Evolutionary conservation across 164 flowering plant species (phyloP).

Genomic region (Piper longum): DNA sequence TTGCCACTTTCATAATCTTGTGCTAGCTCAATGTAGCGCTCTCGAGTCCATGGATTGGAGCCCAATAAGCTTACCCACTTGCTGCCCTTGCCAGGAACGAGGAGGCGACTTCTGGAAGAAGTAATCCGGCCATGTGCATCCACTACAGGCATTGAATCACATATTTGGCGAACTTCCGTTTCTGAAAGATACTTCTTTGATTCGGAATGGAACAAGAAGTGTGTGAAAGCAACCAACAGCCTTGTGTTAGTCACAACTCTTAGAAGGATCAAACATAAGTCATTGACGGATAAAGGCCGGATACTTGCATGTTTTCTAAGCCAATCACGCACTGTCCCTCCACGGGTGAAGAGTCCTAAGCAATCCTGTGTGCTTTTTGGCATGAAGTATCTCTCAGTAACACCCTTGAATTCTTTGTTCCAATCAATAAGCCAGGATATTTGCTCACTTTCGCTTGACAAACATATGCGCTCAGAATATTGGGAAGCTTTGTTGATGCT

Average conservation of each 20-base stretch:
- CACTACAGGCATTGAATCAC: conserved; percentile 30
- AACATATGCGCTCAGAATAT: neutral
- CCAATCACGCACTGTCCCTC: conserved; percentile 6
- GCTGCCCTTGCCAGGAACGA: conserved; percentile 53
- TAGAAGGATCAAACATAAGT: neutral
- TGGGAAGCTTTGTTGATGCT: neutral
- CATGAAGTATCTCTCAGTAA: conserved; percentile 7
- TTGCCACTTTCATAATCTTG: conserved; percentile 34
- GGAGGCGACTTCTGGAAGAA: conserved; percentile 19
- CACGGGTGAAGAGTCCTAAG: conserved; percentile 1
- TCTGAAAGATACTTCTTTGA: conserved; percentile 6
- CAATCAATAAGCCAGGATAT: conserved; percentile 13
- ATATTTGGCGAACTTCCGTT: conserved; percentile 13
- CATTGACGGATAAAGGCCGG: neutral
- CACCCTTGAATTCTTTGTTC: conserved; percentile 12
- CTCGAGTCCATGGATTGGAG: conserved; percentile 42
- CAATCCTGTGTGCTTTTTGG: conserved; percentile 4
- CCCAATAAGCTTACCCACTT: conserved; percentile 39
- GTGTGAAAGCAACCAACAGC: conserved; percentile 8
- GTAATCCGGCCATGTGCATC: conserved; percentile 28
- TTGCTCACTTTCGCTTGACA: conserved; percentile 2
- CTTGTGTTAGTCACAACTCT: neutral
- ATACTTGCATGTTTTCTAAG: conserved; percentile 4
- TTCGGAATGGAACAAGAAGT: conserved; percentile 30
- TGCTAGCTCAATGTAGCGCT: conserved; percentile 33